Conservation (phyloP, 345 rosid genomes). For the Cardamine chenopodiifolia region DNA sequence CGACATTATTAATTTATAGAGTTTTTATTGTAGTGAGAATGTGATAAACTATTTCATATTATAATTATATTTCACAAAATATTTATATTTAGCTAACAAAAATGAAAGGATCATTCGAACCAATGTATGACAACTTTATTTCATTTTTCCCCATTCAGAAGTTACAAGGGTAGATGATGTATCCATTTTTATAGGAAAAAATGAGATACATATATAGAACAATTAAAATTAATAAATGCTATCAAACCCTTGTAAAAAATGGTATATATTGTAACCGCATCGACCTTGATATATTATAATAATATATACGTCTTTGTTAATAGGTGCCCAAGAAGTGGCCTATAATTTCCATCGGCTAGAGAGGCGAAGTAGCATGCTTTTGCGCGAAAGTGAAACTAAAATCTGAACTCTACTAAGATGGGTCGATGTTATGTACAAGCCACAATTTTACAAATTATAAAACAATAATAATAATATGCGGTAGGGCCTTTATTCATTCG, state of each 20-base stretch:
- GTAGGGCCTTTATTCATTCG: conserved; percentile 42
- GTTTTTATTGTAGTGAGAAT: no score
- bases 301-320: background rate
- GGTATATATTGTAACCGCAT: background rate
- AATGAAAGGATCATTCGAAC: background rate
- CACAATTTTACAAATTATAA: conserved; percentile 18
- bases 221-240: conserved; percentile 1
- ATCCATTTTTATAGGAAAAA: background rate
- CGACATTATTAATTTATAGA: no score
- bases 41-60: no score
- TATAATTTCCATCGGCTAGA: conserved; percentile 29
- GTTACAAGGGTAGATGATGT: background rate
- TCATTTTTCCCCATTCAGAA: background rate
- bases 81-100: background rate
- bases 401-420: conserved; percentile 41
- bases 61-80: no score
- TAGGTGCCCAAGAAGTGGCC: conserved; percentile 28
- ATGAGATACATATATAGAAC: background rate
- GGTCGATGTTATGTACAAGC: conserved; percentile 39
- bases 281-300: background rate
- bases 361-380: conserved; percentile 42
- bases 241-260: background rate
- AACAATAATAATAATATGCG: conserved; percentile 21
- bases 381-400: conserved; percentile 42
- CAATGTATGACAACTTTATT: no score